Evolutionary conservation across 2,329 filamentous ascomycete species (phyloP).

Genomic region (Neonectria ditissima): DNA sequence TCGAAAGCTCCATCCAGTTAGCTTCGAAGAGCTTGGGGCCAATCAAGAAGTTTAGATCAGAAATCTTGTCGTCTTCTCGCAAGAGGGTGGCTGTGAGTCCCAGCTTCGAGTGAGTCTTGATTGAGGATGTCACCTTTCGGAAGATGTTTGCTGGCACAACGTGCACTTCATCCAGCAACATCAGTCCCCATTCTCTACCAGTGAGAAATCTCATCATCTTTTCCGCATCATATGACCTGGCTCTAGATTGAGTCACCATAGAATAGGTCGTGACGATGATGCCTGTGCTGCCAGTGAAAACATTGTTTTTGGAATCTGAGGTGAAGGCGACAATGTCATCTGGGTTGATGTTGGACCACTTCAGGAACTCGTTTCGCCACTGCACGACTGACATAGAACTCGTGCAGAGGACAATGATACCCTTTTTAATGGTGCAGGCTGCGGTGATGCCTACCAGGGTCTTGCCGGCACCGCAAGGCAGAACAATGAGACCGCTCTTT

Average conservation of each 20-base stretch:
- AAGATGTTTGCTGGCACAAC: constrained; percentile 98
- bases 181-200: constrained; percentile 92
- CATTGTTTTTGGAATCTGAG: constrained; percentile 84
- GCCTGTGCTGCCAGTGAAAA: constrained; percentile 88
- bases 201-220: constrained; percentile 98
- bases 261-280: constrained; percentile 98
- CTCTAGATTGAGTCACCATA: constrained; percentile 95
- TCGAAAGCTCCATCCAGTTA: constrained; percentile 98
- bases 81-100: constrained; percentile 94
- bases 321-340: constrained; percentile 96
- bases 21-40: constrained; percentile 98
- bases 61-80: constrained; percentile 98
- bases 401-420: constrained; percentile 93
- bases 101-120: constrained; percentile 95
- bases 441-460: constrained; percentile 98
- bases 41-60: constrained; percentile 96
- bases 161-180: constrained; percentile 97
- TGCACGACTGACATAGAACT: constrained; percentile 98
- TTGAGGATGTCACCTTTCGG: constrained; percentile 89
- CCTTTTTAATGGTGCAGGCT: constrained; percentile 97
- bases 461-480: constrained; percentile 97
- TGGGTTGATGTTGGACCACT: constrained; percentile 96
- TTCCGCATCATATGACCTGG: constrained; percentile 89
- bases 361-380: constrained; percentile 95
- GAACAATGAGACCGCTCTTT: constrained; percentile 95